Evolutionary conservation across 345 rosid species (phyloP).

Genomic region (Lenwebbia sp.): DNA sequence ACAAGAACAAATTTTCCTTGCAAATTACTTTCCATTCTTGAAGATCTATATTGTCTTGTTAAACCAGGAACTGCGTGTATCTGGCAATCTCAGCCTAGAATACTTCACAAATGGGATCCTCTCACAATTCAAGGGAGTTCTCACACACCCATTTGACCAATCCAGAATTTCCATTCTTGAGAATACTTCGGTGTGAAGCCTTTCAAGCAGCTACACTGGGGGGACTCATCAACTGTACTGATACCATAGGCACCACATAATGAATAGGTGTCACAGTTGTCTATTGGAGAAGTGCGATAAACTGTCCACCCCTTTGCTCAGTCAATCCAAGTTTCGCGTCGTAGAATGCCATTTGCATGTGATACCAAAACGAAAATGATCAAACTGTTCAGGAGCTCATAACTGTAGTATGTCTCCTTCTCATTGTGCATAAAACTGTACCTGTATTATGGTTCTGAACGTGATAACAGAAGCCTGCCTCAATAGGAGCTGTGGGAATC

Average conservation of each 20-base stretch:
- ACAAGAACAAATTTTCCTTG: slow-evolving; percentile 41
- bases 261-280: no score
- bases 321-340: slow-evolving; percentile 15
- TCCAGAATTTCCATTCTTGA: slow-evolving; percentile 9
- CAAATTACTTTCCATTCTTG: slow-evolving; percentile 22
- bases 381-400: slow-evolving; percentile 5
- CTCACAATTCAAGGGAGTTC: slow-evolving; percentile 13
- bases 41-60: slow-evolving; percentile 9
- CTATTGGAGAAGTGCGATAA: no score
- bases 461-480: not conserved
- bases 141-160: slow-evolving; percentile 32
- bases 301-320: no score
- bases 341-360: slow-evolving; percentile 7
- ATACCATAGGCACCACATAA: no score
- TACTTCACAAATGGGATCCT: slow-evolving; percentile 15
- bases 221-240: no score
- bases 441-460: not conserved
- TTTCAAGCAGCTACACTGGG: slow-evolving; percentile 21
- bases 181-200: slow-evolving; percentile 30
- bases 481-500: slow-evolving; percentile 22
- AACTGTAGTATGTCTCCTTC: slow-evolving; percentile 7
- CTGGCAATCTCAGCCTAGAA: slow-evolving; percentile 28
- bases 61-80: slow-evolving; percentile 13
- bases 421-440: slow-evolving; percentile 13
- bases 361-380: slow-evolving; percentile 15